Evolutionary conservation across 305 asterid genomes (phyloP), one percentile per base, ranked within the genome.

Genomic region (Fraxinus baroniana): DNA sequence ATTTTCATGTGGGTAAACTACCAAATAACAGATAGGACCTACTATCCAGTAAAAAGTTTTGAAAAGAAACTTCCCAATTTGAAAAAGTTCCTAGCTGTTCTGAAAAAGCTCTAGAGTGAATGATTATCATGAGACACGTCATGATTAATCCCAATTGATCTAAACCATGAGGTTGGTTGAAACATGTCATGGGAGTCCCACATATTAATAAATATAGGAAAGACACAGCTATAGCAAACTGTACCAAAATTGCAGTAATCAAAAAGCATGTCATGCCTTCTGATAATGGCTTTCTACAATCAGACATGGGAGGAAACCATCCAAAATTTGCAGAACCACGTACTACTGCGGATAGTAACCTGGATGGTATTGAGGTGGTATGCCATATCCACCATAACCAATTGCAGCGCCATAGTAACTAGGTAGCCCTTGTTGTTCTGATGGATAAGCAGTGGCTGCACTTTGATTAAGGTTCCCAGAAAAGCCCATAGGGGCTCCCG

Each of bases 261-360:
- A 55, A 78, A 80, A 80, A 62, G 87, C 86, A 83, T 32, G 64
- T 3, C 75, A 85, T 68, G 88, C 88, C 83, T 84, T 86, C 85
- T 78, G 78, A 77, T 35, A 57, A 82, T 7, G 18, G 76, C 78
- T 75, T n/a, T 52, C 68, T 37, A 52, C 71, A 78, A 44, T 77
- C 83, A 79, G 78, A 52, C 75, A 81, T 0, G 46, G 13, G 18
- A 13, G n/a, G 68, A 28, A 52, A 80, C 85, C 87, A 88, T 83
- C 87, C 83, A 78, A 64, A 76, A 24, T 78, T 75, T 62, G 72
- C 28, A 30, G 52, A 83, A 30, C 78, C 66, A 79, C 78, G 68
- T 70, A 83, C 89, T 88, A 90, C 83, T 90, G 90, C 77, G 92
- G 93, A 85, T 91, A 87, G 86, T 86, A 92, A 68, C 87, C 64